phyloP scores from a whole-genome alignment of 2,329 filamentous ascomycete species.

The Aspergillus fructus region DNA sequence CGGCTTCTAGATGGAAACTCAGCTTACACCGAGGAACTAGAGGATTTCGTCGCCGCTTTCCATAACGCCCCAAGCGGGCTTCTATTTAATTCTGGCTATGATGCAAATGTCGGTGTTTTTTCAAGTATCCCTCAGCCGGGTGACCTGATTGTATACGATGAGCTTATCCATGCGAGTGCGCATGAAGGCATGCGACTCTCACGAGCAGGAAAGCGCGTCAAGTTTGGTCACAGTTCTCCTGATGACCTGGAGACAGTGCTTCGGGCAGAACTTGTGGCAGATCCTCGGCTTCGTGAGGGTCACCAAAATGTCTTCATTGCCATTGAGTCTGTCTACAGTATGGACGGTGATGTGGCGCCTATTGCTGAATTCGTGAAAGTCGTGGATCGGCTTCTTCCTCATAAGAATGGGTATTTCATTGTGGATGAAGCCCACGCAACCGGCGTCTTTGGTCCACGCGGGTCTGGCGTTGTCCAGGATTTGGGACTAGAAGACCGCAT shows the following conservation, averaged over 20 bases:
- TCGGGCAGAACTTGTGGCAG: constrained; percentile 25
- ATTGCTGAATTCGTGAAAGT: constrained; percentile 60
- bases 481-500: constrained; percentile 52
- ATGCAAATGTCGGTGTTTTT: constrained; percentile 66
- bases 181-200: constrained; percentile 74
- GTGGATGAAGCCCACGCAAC: constrained; percentile 59
- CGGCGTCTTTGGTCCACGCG: constrained; percentile 51
- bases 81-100: constrained; percentile 65
- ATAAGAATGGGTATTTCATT: constrained; percentile 56
- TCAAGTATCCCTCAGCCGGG: constrained; percentile 58
- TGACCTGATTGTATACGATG: constrained; percentile 69
- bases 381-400: constrained; percentile 57
- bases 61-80: constrained; percentile 59
- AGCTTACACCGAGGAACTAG: constrained; percentile 58
- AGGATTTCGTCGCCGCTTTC: constrained; percentile 59
- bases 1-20: constrained; percentile 67
- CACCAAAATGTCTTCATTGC: constrained; percentile 63
- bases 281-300: constrained; percentile 38
- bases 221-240: constrained; percentile 51
- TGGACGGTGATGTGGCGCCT: constrained; percentile 75
- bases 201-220: constrained; percentile 49
- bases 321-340: constrained; percentile 73
- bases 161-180: constrained; percentile 73
- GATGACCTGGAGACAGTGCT: constrained; percentile 40
- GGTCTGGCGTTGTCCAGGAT: constrained; percentile 50